Base-by-base conservation (phyloP, 1,139 yeast species). In the Saccharomyces uvarum region DNA sequence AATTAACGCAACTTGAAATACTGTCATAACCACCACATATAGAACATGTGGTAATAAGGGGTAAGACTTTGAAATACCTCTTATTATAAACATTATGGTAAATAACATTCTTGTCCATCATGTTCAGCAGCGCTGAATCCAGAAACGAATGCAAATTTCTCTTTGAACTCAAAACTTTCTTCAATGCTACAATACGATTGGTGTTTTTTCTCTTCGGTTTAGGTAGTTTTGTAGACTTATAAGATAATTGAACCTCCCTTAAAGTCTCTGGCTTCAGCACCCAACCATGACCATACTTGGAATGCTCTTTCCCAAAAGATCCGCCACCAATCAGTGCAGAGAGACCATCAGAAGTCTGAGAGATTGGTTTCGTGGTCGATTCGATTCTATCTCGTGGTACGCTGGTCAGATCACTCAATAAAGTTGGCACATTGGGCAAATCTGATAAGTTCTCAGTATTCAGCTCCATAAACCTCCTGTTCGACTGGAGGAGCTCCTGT, bases 151-250 rank as follows among this genome's bases (percentile, higher is more conserved):
- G 63, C 4, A 69, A 52, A 3, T 66, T 60, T 53, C 73, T 62
- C 13, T 63, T 63, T 32, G 70, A 62, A 0, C 64, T 55, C 44
- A 69, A 53, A 0, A 64, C 62, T 54, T 68, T 70, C 54, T 64
- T 66, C 46, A 69, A 54, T 3, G 69, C 68, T 7, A 63, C 65
- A 4, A 61, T 55, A 49, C 72, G 61, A 52, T 67, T 67, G 8
- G 71, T 65, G 49, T 62, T 65, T 38, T 66, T 68, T 54, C 63
- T 62, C 46, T 64, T 51, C 13, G 65, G 61, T 28, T 56, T 58
- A 7, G 70, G 68, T 6, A 67, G 70, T 51, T 67, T 69, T 26
- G 70, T 69, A 9, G 71, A 69, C 46, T 62, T 62, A 57, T 70
- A 70, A 28, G 69, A 57, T 14, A 65, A 53, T 14, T 63, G 56